Evolutionary conservation across 2,329 filamentous ascomycete species (phyloP), one percentile per base, ranked within the genome.

Genomic region (Fusarium sp.): DNA sequence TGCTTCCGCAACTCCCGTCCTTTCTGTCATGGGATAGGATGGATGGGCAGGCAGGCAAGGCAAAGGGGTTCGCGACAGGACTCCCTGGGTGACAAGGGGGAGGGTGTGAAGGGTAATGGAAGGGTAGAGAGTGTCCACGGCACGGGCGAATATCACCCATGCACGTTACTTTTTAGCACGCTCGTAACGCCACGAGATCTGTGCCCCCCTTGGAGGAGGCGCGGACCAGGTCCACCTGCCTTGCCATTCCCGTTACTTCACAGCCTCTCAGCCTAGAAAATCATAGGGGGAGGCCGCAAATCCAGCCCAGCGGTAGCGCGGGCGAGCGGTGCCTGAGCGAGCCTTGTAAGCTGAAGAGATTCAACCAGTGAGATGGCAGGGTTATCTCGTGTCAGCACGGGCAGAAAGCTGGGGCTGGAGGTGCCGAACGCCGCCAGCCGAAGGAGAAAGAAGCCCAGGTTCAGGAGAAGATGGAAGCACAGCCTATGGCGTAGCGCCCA

Each of bases 121-220:
- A 71, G 67, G 67, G 63, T 63, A 71, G 20, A 70, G 70, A 14
- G 31, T 12, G 61, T 60, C 17, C 63, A 64, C 67, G 71, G 60
- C 63, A 64, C 67, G 71, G 60, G 51, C 51, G 67, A 67, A 64
- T 56, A 56, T 69, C 40, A 66, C 57, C 70, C 75, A 73, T 76
- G 73, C 75, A 71, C 74, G 67, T 74, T 67, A 65, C 70, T 67
- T 67, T 77, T 69, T 69, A 66, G 73, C 62, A 69, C 66, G 72
- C 70, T 74, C 64, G 72, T 77, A 74, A 75, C 74, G 75, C 75
- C 75, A 77, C 72, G 33, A 35, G 33, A 59, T 69, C 67, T 71
- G 72, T 76, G 72, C 70, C 62, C 73, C 69, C 73, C 69, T 70
- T 62, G 35, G 40, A 44, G 38, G 31, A 55, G 27, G 35, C 12